phyloP scores from a whole-genome alignment of 192 early-diverging fungal species.

The Coemansia sp. region DNA sequence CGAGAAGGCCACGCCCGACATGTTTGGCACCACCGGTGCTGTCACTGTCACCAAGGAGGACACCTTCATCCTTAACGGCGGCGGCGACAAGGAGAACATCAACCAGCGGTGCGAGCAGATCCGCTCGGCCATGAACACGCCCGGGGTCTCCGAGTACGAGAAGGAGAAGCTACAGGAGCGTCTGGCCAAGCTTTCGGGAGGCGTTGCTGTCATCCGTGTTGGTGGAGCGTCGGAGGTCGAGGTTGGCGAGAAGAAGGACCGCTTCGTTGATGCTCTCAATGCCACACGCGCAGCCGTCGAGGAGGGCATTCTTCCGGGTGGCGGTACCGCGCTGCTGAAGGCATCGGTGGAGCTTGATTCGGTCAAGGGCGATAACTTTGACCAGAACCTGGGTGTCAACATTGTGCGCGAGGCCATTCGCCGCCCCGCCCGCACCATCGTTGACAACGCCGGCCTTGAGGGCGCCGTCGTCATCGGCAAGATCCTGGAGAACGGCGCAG shows the following conservation, averaged over 20 bases:
- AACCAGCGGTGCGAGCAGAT: conserved; percentile 96
- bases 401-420: conserved; percentile 94
- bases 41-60: conserved; percentile 98
- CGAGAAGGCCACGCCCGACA: conserved; percentile 88
- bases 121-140: conserved; percentile 80
- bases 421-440: conserved; percentile 91
- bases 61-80: conserved; percentile 97
- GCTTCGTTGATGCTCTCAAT: conserved; percentile 97
- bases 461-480: conserved; percentile 96
- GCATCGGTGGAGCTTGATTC: conserved; percentile 77
- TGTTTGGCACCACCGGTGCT: conserved; percentile 86
- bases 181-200: conserved; percentile 95
- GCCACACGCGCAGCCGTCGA: conserved; percentile 99
- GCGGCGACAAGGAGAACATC: conserved; percentile 85
- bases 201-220: conserved; percentile 99
- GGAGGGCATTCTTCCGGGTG: conserved; percentile 99
- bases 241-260: conserved; percentile 99
- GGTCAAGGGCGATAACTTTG: conserved; percentile 95
- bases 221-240: conserved; percentile 98
- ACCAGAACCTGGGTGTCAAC: conserved; percentile 97
- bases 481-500: conserved; percentile 74
- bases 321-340: conserved; percentile 97
- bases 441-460: conserved; percentile 96
- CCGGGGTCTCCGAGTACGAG: conserved; percentile 92
- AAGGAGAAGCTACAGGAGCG: conserved; percentile 99